These are phyloP conservation scores for Voacanga thouarsii DNA, from an alignment of 257 asterid species.

Conservation along the genomic window DNA sequence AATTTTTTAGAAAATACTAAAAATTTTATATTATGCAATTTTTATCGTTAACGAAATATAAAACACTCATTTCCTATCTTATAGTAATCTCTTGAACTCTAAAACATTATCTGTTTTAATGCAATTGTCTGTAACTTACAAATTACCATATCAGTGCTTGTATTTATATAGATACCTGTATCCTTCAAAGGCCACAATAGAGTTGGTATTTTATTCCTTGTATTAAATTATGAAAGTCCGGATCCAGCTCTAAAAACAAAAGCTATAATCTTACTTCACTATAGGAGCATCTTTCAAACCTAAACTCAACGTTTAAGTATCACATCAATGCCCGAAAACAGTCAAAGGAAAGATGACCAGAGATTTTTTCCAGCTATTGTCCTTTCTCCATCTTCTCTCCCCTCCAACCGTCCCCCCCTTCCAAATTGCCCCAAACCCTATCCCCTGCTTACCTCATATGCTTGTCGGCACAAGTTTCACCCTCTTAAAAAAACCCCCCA, in stretches of 20 bases:
- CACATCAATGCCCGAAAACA: constrained; percentile 26
- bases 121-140: too few species aligned
- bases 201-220: not conserved
- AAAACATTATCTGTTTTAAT: too few species aligned
- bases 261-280: constrained; percentile 18
- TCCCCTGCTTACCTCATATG: not conserved
- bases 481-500: not conserved
- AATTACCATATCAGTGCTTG: not conserved
- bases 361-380: not conserved
- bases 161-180: not conserved
- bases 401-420: too few species aligned
- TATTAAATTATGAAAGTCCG: not conserved
- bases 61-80: too few species aligned
- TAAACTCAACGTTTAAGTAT: constrained; percentile 24
- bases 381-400: not conserved
- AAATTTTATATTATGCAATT: too few species aligned
- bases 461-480: constrained; percentile 28
- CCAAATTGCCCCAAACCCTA: too few species aligned
- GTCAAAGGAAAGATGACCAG: constrained; percentile 22
- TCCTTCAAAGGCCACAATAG: not conserved
- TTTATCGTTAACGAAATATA: too few species aligned
- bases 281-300: constrained; percentile 25
- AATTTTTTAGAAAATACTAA: too few species aligned
- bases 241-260: not conserved
- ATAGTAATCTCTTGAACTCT: too few species aligned